Percentiles rank a stretch among this genome's conserved stretches.
phyloP scores from a whole-genome alignment of 371 early-diverging fungal species.

The Rhizopus microsporus region DNA sequence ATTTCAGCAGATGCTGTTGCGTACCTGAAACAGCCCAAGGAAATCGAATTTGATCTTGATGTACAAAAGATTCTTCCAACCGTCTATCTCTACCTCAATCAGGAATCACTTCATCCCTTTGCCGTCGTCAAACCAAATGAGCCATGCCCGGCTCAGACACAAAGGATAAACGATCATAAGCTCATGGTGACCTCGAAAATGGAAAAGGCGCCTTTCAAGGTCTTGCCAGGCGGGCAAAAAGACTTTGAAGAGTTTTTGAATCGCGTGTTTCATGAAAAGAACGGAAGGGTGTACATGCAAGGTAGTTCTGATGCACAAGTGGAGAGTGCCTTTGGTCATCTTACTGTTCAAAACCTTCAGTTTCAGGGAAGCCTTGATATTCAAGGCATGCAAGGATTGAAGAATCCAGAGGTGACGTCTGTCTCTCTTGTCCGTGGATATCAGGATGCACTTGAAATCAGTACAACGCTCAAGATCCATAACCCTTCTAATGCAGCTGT shows the following conservation, averaged over 20 bases:
- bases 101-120: slow-evolving; percentile 36
- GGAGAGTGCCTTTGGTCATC: slow-evolving; percentile 40
- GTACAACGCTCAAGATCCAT: slow-evolving; percentile 25
- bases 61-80: slow-evolving; percentile 38
- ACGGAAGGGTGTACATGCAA: slow-evolving; percentile 33
- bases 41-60: slow-evolving; percentile 47
- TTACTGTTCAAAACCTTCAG: slow-evolving; percentile 37
- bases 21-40: slow-evolving; percentile 37
- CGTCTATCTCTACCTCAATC: slow-evolving; percentile 37
- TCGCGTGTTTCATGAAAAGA: slow-evolving; percentile 21
- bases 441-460: slow-evolving; percentile 31
- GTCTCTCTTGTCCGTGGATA: slow-evolving; percentile 33
- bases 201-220: slow-evolving; percentile 37
- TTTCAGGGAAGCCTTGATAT: slow-evolving; percentile 48
- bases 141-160: slow-evolving; percentile 40
- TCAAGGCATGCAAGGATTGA: slow-evolving; percentile 37
- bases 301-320: slow-evolving; percentile 44
- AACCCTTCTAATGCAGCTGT: slow-evolving; percentile 47
- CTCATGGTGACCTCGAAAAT: slow-evolving; percentile 32
- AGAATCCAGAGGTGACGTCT: slow-evolving; percentile 33
- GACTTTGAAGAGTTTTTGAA: slow-evolving; percentile 41
- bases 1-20: slow-evolving; percentile 44
- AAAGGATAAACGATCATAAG: slow-evolving; percentile 6
- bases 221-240: slow-evolving; percentile 41
- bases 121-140: slow-evolving; percentile 30